Conservation (phyloP, 345 rosid genomes). For the Brassica rapa region DNA sequence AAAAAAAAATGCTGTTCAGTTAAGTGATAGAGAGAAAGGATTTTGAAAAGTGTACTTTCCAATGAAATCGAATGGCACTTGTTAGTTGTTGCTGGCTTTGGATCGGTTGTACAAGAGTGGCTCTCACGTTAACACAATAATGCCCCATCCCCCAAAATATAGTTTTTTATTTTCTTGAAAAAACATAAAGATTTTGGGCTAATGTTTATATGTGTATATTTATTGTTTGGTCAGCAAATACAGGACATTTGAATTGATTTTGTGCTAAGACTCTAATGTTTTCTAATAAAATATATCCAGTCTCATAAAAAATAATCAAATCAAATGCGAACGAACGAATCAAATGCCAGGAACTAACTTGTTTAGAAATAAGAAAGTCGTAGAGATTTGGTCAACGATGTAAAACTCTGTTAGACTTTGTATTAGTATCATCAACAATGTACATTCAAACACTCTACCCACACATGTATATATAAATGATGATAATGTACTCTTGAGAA, state of each 20-base stretch:
- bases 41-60: too few species aligned
- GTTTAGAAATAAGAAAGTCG: constrained; percentile 10
- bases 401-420: background rate
- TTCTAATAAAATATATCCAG: background rate
- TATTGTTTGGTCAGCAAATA: constrained; percentile 1
- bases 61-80: too few species aligned
- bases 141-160: background rate
- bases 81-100: background rate
- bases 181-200: background rate
- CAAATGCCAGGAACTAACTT: background rate
- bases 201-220: background rate
- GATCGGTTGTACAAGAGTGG: background rate
- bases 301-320: background rate
- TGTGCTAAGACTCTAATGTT: background rate
- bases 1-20: too few species aligned
- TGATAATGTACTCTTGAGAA: constrained; percentile 10
- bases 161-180: background rate
- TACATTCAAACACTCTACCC: background rate
- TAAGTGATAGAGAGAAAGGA: too few species aligned
- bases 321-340: background rate
- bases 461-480: constrained; percentile 1
- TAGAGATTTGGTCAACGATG: constrained; percentile 7
- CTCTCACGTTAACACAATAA: constrained; percentile 14
- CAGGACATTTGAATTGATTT: background rate
- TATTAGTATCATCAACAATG: background rate